phyloP scores from a whole-genome alignment of 2,329 filamentous ascomycete genomes.

The Fusarium verticillioides region DNA sequence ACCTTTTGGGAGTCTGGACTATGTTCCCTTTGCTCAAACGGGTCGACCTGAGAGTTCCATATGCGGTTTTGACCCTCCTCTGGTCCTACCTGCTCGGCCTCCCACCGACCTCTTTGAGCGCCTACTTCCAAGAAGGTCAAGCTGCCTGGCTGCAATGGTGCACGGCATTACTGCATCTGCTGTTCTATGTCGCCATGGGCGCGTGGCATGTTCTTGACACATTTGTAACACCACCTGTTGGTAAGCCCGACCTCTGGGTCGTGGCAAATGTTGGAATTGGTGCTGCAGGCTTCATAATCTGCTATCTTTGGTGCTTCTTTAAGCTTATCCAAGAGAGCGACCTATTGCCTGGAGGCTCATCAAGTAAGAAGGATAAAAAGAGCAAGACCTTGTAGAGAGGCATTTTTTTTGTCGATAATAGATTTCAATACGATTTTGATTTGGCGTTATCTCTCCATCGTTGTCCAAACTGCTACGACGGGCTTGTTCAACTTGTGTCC shows the following conservation, averaged over 20 bases:
- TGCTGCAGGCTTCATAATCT: constrained; percentile 83
- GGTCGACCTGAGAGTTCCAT: constrained; percentile 86
- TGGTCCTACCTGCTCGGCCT: constrained; percentile 94
- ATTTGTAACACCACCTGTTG: constrained; percentile 72
- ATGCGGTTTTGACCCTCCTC: constrained; percentile 82
- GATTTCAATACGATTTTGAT: neutral
- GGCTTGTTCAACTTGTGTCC: neutral
- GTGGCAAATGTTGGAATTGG: constrained; percentile 90
- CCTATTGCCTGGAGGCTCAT: constrained; percentile 50
- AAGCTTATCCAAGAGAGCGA: constrained; percentile 71
- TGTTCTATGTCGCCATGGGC: constrained; percentile 81
- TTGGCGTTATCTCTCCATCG: neutral
- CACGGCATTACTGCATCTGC: constrained; percentile 76
- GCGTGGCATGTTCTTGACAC: constrained; percentile 84
- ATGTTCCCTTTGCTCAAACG: constrained; percentile 91
- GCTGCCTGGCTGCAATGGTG: constrained; percentile 55
- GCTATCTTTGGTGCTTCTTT: constrained; percentile 92
- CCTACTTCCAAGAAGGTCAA: constrained; percentile 68
- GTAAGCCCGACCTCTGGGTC: constrained; percentile 94
- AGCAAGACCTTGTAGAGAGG: constrained; percentile 36
- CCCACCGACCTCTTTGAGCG: constrained; percentile 78
- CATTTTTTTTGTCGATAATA: neutral
- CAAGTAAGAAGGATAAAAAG: constrained; percentile 51
- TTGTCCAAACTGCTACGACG: too few relatives aligned
- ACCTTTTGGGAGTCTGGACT: constrained; percentile 89